A percentile compares a stretch with the other conserved stretches of the same genome.
These are phyloP conservation scores for Puccinia hordei DNA, from an alignment of 1,284 basidiomycete genomes.

Conservation along the genomic window DNA sequence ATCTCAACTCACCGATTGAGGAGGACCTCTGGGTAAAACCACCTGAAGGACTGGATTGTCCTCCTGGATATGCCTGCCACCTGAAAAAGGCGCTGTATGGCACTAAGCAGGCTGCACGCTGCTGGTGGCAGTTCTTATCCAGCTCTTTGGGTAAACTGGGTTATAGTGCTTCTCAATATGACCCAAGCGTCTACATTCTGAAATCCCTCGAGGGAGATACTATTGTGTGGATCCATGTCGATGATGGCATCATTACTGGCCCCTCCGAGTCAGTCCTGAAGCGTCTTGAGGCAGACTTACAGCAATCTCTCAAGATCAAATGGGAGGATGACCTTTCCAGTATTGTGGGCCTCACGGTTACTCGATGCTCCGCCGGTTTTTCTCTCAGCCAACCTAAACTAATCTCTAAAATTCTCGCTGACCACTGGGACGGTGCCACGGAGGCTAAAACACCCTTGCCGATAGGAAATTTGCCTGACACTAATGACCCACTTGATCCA, in stretches of 20 bases:
- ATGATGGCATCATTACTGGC: conserved; percentile 10
- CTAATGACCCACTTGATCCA: background rate
- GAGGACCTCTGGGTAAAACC: background rate
- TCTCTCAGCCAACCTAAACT: background rate
- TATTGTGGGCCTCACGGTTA: background rate
- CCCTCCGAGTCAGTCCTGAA: background rate
- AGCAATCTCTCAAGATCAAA: background rate
- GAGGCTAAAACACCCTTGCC: background rate
- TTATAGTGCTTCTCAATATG: no score
- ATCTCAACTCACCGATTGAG: no score
- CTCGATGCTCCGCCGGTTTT: background rate
- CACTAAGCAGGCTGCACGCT: conserved; percentile 1
- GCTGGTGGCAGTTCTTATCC: conserved; percentile 1
- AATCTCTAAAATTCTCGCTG: background rate
- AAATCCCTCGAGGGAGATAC: background rate
- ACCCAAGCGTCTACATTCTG: background rate
- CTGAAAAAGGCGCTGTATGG: no score
- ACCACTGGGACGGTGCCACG: background rate
- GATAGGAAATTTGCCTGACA: background rate
- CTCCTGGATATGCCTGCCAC: no score
- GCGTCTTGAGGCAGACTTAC: background rate
- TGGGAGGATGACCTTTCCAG: background rate
- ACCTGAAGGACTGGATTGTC: no score
- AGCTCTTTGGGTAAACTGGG: no score
- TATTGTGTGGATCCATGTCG: background rate